Evolutionary conservation across 805 yeast genomes (phyloP).

Genomic region (Yamadazyma nakazawae): DNA sequence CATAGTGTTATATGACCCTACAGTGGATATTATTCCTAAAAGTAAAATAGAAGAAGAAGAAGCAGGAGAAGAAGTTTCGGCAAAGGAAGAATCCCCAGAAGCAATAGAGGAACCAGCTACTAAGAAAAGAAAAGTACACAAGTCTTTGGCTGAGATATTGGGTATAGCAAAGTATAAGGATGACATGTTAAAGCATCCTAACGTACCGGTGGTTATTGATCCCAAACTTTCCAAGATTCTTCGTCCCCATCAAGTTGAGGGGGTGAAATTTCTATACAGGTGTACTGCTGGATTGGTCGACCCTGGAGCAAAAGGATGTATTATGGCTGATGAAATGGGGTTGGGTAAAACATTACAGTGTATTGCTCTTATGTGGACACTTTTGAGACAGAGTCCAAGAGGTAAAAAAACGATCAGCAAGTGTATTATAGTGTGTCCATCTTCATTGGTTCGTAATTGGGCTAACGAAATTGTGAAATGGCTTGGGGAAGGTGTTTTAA

Average conservation of each 20-base stretch:
- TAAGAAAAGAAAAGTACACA: constrained; percentile 49
- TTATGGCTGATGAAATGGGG: constrained; percentile 99
- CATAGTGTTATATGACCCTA: constrained; percentile 91
- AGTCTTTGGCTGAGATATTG: constrained; percentile 72
- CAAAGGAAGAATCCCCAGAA: constrained; percentile 10
- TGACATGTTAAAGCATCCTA: constrained; percentile 57
- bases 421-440: constrained; percentile 92
- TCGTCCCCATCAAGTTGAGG: constrained; percentile 96
- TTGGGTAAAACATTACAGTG: constrained; percentile 90
- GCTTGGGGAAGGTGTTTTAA: constrained; percentile 88
- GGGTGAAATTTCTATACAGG: constrained; percentile 84
- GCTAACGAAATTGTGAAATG: constrained; percentile 94
- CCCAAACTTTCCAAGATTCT: constrained; percentile 79
- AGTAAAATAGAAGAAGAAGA: constrained; percentile 19
- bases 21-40: constrained; percentile 59
- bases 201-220: constrained; percentile 95
- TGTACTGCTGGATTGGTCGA: constrained; percentile 88
- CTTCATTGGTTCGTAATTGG: constrained; percentile 92
- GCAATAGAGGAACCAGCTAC: constrained; percentile 13
- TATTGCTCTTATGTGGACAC: constrained; percentile 87
- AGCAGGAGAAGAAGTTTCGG: constrained; percentile 1
- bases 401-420: constrained; percentile 81
- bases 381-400: constrained; percentile 83
- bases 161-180: constrained; percentile 60
- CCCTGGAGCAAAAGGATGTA: constrained; percentile 87